Conservation (phyloP, 768 basidiomycete species). For the Boletales sp. region DNA sequence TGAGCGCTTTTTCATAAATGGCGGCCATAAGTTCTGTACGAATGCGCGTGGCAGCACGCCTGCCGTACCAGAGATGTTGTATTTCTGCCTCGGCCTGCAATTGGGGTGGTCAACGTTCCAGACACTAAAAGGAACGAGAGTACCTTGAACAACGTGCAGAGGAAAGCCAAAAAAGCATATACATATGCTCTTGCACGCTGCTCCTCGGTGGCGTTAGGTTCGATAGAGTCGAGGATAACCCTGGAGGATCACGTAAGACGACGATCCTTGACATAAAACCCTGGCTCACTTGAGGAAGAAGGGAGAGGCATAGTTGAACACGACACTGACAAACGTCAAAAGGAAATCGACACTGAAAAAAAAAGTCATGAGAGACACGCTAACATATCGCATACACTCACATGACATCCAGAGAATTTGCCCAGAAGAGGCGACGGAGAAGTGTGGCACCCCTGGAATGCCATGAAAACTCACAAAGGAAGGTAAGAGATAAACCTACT, state of each 20-base stretch:
- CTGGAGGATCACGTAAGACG: conserved; percentile 24
- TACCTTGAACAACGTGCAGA: conserved; percentile 41
- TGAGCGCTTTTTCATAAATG: conserved; percentile 87
- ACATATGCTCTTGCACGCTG: conserved; percentile 64
- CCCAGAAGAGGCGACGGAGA: conserved; percentile 40
- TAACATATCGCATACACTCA: conserved; percentile 4
- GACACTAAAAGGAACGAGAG: neutral
- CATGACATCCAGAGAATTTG: conserved; percentile 47
- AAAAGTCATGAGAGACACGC: neutral
- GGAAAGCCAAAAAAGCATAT: conserved; percentile 74
- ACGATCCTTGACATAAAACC: neutral
- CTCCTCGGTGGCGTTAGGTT: conserved; percentile 40
- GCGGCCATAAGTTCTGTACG: conserved; percentile 78
- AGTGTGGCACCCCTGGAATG: conserved; percentile 29
- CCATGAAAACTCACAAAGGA: neutral
- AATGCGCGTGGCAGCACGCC: conserved; percentile 71
- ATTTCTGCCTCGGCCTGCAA: conserved; percentile 59
- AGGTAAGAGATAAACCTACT: conserved; percentile 5
- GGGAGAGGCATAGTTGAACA: conserved; percentile 77
- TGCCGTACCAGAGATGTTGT: conserved; percentile 76
- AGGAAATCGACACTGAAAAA: conserved; percentile 53
- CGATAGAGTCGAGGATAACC: conserved; percentile 59
- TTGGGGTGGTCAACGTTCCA: neutral
- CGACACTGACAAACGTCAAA: conserved; percentile 65
- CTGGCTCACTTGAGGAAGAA: conserved; percentile 72